Base-by-base conservation (phyloP, 2,329 filamentous ascomycete genomes). In the Aspergillus piperis region DNA sequence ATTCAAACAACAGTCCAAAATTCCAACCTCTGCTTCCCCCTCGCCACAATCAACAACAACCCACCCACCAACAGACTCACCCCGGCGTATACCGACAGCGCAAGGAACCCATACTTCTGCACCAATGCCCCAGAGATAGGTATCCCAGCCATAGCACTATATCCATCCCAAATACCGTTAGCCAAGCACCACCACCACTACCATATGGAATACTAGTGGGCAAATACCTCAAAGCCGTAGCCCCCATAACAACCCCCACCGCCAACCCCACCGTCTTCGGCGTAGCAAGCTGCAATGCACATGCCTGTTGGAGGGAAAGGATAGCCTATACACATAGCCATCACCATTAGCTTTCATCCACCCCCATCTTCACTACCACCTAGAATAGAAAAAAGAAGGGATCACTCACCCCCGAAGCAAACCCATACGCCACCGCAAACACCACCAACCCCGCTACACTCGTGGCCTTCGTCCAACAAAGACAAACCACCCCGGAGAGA, bases 221-320 rank as follows among this genome's bases (percentile, higher is more conserved):
- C 2, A 21, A 2, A 64, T 69, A 82, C 78, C 78, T 76, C 5
- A 82, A 61, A 1, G 81, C 75, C 1, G 78, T 69, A 4, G 74
- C 74, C 0, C 75, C 80, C 66, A 79, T 75, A 1, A 80, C 67
- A 17, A 74, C 66, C 0, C 81, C 81, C 8, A 82, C 72, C 0
- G 78, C 77, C 1, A 77, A 71, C 0, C 81, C 81, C 25, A 79
- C 71, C 0, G 73, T 77, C 3, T 73, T 63, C 1, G 71, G 70
- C 0, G 71, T 77, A 0, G 78, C 72, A 8, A 83, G 67, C 47
- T 79, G 75, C 0, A 76, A 76, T 0, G 78, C 80, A 60, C 80
- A 83, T 0, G 80, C 78, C 58, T 75, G 68, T 44, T 83, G 81
- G 0, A 83, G 70, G 52, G 77, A 80, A 25, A 83, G 62, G 30